phyloP scores from a whole-genome alignment of 352 stramenopile genomes.

The Phytophthora boehmeriae region DNA sequence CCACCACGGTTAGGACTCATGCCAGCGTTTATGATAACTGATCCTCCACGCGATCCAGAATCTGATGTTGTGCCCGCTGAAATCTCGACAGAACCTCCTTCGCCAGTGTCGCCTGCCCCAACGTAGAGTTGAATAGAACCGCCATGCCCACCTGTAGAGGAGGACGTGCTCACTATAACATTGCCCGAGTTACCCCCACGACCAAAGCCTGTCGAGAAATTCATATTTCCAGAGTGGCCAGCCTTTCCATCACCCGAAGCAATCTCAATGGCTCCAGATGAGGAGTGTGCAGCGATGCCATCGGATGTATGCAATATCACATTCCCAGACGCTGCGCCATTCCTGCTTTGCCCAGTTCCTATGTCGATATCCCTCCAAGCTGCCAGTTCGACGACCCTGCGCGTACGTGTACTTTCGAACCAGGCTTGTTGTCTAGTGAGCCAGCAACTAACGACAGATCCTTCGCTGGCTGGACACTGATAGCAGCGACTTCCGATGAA shows the following conservation, averaged over 20 bases:
- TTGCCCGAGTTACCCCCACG: slow-evolving; percentile 23
- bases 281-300: slow-evolving; percentile 11
- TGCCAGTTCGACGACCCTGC: slow-evolving; percentile 44
- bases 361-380: slow-evolving; percentile 43
- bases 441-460: slow-evolving; percentile 36
- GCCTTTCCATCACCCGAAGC: slow-evolving; percentile 14
- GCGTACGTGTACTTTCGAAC: slow-evolving; percentile 37
- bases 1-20: slow-evolving; percentile 9
- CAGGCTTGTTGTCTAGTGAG: slow-evolving; percentile 42
- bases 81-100: slow-evolving; percentile 16
- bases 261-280: slow-evolving; percentile 31
- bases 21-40: slow-evolving; percentile 5
- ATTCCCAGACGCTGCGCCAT: slow-evolving; percentile 28
- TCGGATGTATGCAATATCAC: slow-evolving; percentile 29
- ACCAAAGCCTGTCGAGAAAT: slow-evolving; percentile 17
- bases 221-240: slow-evolving; percentile 27
- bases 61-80: slow-evolving; percentile 14
- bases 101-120: slow-evolving; percentile 9
- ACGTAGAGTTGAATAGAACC: slow-evolving; percentile 22
- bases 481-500: slow-evolving; percentile 49
- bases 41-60: slow-evolving; percentile 8
- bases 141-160: slow-evolving; percentile 14
- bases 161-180: slow-evolving; percentile 11
- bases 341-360: slow-evolving; percentile 40
- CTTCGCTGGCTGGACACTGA: slow-evolving; percentile 41